These are phyloP conservation scores for Picea abies DNA, from an alignment of 83 land plant genomes.

Conservation along the genomic window DNA sequence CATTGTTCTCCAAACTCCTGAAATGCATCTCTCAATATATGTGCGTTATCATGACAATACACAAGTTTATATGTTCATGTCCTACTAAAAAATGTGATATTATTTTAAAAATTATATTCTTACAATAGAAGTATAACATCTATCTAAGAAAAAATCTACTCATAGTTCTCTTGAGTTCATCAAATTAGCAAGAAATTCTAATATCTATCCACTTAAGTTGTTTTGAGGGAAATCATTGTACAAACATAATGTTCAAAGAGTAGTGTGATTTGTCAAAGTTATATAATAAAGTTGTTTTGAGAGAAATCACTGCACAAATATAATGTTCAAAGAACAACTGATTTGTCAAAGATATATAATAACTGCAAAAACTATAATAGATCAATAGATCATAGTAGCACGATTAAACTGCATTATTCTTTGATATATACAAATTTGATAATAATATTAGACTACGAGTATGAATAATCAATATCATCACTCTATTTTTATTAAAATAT, in stretches of 20 bases:
- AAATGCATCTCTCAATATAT: too few species aligned
- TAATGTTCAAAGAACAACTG: not conserved
- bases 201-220: not conserved
- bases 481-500: too few species aligned
- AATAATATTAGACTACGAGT: not conserved
- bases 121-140: too few species aligned
- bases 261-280: not conserved
- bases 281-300: not conserved
- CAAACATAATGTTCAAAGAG: too few species aligned
- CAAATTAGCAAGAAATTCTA: not conserved
- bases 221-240: not conserved
- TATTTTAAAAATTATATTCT: too few species aligned
- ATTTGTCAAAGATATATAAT: not conserved
- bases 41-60: too few species aligned
- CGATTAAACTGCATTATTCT: too few species aligned
- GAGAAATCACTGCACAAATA: conserved; percentile 2
- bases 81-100: too few species aligned
- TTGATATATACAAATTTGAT: not conserved
- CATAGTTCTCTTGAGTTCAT: not conserved
- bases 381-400: too few species aligned
- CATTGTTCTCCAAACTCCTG: too few species aligned
- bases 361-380: not conserved
- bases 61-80: too few species aligned
- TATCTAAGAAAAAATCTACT: not conserved
- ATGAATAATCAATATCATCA: too few species aligned